Evolutionary conservation across 768 basidiomycete genomes (phyloP), one percentile per base, ranked within the genome.

Genomic region (Pilatotrama ljubarskyi): DNA sequence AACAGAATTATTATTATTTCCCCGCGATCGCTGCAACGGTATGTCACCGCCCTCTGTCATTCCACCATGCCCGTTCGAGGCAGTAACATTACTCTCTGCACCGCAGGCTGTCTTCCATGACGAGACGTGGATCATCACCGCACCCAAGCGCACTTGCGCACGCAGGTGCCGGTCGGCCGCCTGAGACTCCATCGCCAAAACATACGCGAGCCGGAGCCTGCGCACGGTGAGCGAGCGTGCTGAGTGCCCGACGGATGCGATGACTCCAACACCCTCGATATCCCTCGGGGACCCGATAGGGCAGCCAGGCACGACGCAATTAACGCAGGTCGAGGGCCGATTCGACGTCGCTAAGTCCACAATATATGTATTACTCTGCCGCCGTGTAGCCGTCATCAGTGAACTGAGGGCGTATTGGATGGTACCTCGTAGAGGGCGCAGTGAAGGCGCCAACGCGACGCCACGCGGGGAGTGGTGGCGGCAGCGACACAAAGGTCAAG

Each of bases 401-500:
- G 47, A 9, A 38, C 14, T 17, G 8, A 6, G 50, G 47, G 18
- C 55, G 25, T 46, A 11, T 47, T 38, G 32, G 14, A 41, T 37
- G 22, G 44, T 38, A 46, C 37, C 25, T 57, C 40, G 25, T n/a
- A 49, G 38, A 11, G 26, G 47, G 38, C 47, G 55, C 20, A 49
- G 51, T 32, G 41, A 41, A 50, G 37, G 51, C 54, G 52, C 52
- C 37, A 43, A 40, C 48, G 25, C 47, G 48, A 61, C 59, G 59
- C 59, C 59, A 61, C 59, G 59, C 50, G 44, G 43, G 50, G 25
- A 40, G 26, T 62, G 51, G 61, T 62, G 65, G 61, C 65, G 56
- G 54, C 49, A 51, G 51, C 65, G 65, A 63, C 65, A 66, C 65
- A 66, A 66, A 40, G 65, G 57, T 66, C 65, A 60, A 40, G 55